Percentiles rank a stretch among this genome's conserved stretches.
These are phyloP conservation scores for Brassica cretica DNA, from an alignment of 345 rosid species.

Conservation along the genomic window DNA sequence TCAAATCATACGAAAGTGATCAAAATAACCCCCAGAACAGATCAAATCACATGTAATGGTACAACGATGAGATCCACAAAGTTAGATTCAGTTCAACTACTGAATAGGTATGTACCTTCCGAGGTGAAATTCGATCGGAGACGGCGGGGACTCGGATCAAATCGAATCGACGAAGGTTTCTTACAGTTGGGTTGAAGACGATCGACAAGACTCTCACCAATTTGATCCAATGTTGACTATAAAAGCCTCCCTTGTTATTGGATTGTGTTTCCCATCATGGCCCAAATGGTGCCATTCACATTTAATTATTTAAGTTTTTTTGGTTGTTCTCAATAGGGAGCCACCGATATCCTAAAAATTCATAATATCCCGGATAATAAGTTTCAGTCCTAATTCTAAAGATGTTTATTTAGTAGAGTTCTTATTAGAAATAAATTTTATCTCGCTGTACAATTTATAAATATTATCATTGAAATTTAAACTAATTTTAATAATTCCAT, in stretches of 20 bases:
- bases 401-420: no score
- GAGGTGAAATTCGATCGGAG: constrained; percentile 2
- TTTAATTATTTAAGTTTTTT: no score
- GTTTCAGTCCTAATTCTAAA: no score
- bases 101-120: constrained; percentile 12
- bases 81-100: neutral
- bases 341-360: no score
- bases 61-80: constrained; percentile 15
- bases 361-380: no score
- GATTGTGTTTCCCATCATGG: neutral
- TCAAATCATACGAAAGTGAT: neutral
- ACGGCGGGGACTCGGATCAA: constrained; percentile 27
- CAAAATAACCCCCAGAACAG: neutral
- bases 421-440: no score
- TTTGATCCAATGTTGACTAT: constrained; percentile 15
- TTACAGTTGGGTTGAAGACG: constrained; percentile 35
- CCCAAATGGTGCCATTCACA: neutral
- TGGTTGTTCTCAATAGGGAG: no score
- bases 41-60: constrained; percentile 15
- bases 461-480: no score
- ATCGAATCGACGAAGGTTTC: constrained; percentile 24
- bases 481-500: no score
- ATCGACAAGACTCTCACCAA: neutral
- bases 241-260: neutral
- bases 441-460: no score